Conservation (phyloP, 768 basidiomycete genomes). For the Austroboletus eburneus region DNA sequence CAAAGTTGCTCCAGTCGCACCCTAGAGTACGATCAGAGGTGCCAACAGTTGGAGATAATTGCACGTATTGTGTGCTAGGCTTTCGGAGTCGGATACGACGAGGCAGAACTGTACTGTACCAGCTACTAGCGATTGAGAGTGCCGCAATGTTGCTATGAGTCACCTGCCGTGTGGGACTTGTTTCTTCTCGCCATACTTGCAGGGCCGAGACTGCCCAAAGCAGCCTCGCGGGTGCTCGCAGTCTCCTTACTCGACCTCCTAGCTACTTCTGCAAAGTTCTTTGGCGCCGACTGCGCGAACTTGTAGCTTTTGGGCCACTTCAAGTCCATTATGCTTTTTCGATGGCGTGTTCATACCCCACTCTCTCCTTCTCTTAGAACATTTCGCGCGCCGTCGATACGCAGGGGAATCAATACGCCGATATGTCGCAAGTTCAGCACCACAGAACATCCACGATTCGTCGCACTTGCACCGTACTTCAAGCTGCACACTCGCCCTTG, state of each 20-base stretch:
- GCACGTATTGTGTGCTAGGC: no score
- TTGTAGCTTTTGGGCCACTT: conserved; percentile 31
- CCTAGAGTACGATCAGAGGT: no score
- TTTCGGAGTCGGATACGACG: no score
- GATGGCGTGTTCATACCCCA: conserved; percentile 19
- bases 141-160: no score
- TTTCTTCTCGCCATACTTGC: neutral
- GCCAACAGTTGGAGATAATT: no score
- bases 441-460: no score
- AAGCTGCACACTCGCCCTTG: conserved; percentile 26
- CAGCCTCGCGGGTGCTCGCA: conserved; percentile 6
- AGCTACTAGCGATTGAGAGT: no score
- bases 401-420: neutral
- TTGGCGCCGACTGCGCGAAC: conserved; percentile 43
- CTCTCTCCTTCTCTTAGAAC: conserved; percentile 26
- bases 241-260: conserved; percentile 9
- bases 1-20: no score
- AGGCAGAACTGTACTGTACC: no score
- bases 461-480: conserved; percentile 5
- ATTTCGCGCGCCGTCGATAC: conserved; percentile 14
- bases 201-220: conserved; percentile 19
- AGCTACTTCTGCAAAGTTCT: conserved; percentile 47
- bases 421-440: conserved; percentile 25
- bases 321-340: conserved; percentile 30
- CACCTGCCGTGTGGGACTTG: no score